Conservation (phyloP, 2,329 filamentous ascomycete genomes). For the Aspergillus calidoustus region DNA sequence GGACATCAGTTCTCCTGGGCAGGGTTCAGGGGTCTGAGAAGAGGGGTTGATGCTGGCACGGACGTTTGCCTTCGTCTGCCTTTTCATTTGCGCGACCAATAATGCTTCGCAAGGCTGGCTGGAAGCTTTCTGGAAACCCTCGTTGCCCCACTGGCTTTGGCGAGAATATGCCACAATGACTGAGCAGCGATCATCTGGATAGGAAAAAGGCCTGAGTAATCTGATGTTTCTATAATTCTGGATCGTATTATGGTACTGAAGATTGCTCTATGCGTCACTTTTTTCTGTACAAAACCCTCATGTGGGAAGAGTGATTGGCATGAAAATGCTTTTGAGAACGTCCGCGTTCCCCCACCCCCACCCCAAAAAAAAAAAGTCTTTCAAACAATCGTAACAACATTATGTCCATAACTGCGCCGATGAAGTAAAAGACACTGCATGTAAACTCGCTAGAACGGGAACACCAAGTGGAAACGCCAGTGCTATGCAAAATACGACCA, state of each 20-base stretch:
- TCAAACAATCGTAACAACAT: constrained; percentile 25
- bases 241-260: constrained; percentile 23
- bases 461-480: constrained; percentile 25
- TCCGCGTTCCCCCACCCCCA: too few species aligned
- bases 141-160: constrained; percentile 1
- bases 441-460: constrained; percentile 25
- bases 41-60: background rate
- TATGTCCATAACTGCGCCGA: constrained; percentile 17
- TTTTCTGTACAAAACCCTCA: constrained; percentile 24
- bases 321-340: constrained; percentile 18
- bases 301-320: constrained; percentile 14
- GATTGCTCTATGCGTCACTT: constrained; percentile 5
- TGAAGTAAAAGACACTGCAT: constrained; percentile 19
- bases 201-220: constrained; percentile 7
- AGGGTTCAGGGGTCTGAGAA: background rate
- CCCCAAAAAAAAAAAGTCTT: constrained; percentile 8
- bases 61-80: background rate
- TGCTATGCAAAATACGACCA: constrained; percentile 18
- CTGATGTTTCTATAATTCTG: constrained; percentile 28
- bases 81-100: background rate
- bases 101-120: background rate
- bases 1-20: background rate
- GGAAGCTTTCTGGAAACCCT: background rate
- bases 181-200: background rate
- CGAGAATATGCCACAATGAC: background rate